Conservation (phyloP, 2,329 filamentous ascomycete species). For the Claviceps sorghi region DNA sequence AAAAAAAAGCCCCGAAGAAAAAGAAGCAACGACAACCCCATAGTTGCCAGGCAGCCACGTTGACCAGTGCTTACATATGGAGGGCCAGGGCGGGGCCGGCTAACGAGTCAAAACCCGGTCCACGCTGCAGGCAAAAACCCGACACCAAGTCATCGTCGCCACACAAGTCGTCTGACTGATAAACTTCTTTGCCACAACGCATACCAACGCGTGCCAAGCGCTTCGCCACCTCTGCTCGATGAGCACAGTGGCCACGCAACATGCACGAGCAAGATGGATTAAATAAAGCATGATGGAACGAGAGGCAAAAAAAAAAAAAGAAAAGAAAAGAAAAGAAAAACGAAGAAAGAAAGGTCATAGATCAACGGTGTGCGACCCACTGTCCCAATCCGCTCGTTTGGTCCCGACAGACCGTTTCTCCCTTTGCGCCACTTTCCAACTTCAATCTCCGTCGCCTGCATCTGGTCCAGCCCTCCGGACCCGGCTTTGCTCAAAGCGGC, state of each 20-base stretch:
- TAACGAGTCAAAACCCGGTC: neutral
- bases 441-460: neutral
- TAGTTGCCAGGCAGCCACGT: neutral
- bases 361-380: too few species aligned
- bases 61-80: neutral
- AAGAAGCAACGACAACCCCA: neutral
- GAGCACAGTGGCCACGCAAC: too few species aligned
- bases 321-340: too few species aligned
- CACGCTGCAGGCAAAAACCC: neutral
- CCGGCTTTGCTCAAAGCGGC: neutral
- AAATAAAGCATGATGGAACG: too few species aligned
- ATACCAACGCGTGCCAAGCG: too few species aligned
- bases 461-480: neutral
- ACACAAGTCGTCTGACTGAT: too few species aligned
- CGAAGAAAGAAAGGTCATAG: too few species aligned
- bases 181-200: too few species aligned
- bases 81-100: neutral
- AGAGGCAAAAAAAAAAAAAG: too few species aligned
- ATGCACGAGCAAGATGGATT: too few species aligned
- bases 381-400: neutral
- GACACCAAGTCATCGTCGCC: neutral
- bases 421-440: neutral
- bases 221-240: too few species aligned
- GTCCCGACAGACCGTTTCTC: neutral
- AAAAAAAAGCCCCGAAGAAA: neutral